phyloP scores from a whole-genome alignment of 2,329 filamentous ascomycete genomes.

The Ascocoryne sarcoides region DNA sequence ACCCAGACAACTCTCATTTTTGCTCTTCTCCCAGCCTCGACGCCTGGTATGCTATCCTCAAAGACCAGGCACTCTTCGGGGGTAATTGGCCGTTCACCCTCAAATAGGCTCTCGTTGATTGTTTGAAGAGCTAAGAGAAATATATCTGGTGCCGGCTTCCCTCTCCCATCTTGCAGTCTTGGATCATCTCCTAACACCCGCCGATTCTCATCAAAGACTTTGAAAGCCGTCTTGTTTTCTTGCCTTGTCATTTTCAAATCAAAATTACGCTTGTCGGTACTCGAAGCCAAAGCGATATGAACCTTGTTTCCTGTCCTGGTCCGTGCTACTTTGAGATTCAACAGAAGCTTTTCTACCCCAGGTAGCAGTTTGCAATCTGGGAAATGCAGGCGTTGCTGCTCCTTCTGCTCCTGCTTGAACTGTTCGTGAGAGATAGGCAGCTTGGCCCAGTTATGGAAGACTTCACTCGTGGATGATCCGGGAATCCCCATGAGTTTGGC shows the following conservation, averaged over 20 bases:
- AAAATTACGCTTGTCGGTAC: constrained; percentile 45
- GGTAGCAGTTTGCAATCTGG: constrained; percentile 64
- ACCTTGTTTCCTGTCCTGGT: constrained; percentile 32
- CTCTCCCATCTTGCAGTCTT: constrained; percentile 65
- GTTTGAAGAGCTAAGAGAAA: constrained; percentile 78
- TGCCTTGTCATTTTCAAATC: constrained; percentile 28
- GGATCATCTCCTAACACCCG: constrained; percentile 77
- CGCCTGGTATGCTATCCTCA: constrained; percentile 87
- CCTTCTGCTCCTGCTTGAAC: constrained; percentile 56
- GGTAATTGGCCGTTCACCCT: constrained; percentile 54
- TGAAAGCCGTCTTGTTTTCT: constrained; percentile 50
- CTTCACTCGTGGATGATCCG: constrained; percentile 37
- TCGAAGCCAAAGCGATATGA: constrained; percentile 75
- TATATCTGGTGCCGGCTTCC: constrained; percentile 91
- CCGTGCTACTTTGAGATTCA: constrained; percentile 50
- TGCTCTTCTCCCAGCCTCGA: constrained; percentile 79
- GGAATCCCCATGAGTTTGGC: constrained; percentile 53
- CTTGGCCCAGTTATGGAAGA: constrained; percentile 73
- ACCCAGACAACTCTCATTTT: constrained; percentile 94
- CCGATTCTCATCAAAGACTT: constrained; percentile 56
- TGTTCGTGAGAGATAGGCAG: constrained; percentile 54
- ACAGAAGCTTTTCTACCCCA: constrained; percentile 60
- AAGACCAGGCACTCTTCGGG: constrained; percentile 92
- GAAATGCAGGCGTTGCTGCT: no score
- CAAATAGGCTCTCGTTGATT: constrained; percentile 65